A percentile compares a stretch with the other conserved stretches of the same genome.
phyloP scores from a whole-genome alignment of 345 rosid genomes.

The Salix caprea region DNA sequence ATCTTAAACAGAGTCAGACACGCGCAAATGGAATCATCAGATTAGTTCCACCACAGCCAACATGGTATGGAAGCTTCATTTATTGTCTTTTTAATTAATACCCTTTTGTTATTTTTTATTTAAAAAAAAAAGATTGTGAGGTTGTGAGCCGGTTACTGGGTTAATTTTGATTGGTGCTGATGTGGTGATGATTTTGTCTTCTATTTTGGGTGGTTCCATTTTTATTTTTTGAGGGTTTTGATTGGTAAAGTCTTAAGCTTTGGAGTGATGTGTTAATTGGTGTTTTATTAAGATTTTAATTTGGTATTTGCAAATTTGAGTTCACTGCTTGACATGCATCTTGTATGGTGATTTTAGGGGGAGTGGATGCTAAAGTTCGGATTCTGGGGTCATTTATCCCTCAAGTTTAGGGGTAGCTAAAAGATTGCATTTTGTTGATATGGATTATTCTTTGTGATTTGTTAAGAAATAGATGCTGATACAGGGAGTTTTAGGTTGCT shows the following conservation, averaged over 20 bases:
- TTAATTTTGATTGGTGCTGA: constrained; percentile 22
- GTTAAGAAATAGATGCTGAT: constrained; percentile 3
- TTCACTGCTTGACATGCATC: constrained; percentile 5
- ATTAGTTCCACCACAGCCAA: constrained; percentile 11
- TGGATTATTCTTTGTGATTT: not conserved
- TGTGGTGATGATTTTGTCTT: not conserved
- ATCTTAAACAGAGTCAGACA: not conserved
- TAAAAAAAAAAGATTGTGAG: not conserved
- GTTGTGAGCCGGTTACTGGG: constrained; percentile 5
- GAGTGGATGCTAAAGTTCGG: constrained; percentile 10
- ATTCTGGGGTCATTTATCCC: constrained; percentile 8
- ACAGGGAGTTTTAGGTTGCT: constrained; percentile 22
- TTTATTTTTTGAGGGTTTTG: constrained; percentile 2
- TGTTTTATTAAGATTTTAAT: constrained; percentile 22
- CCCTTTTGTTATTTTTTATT: not conserved
- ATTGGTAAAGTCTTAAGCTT: constrained; percentile 18
- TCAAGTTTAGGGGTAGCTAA: constrained; percentile 9
- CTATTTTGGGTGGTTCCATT: constrained; percentile 22
- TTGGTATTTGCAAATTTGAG: constrained; percentile 15
- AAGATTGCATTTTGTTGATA: not conserved
- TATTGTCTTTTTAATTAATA: constrained; percentile 11
- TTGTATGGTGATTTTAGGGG: constrained; percentile 8
- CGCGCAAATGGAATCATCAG: constrained; percentile 6
- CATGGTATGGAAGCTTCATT: constrained; percentile 33
- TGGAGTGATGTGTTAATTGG: constrained; percentile 33